Evolutionary conservation across 257 asterid species (phyloP).

Genomic region (Echites panduratus): DNA sequence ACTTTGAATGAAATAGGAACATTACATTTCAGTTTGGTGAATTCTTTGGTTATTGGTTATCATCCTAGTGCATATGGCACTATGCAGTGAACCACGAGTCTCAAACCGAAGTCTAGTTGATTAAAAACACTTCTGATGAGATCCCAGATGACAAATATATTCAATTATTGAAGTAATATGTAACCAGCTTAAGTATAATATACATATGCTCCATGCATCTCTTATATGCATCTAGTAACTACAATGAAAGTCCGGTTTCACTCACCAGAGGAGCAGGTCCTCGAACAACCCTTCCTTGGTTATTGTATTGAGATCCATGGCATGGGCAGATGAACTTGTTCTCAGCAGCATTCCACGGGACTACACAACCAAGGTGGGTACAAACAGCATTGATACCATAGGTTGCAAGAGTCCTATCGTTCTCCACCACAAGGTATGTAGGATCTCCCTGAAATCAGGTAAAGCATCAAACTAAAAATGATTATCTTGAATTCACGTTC

Average conservation of each 20-base stretch:
- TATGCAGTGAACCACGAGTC: background rate
- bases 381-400: conserved; percentile 91
- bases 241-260: conserved; percentile 23
- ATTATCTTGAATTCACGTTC: background rate
- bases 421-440: conserved; percentile 91
- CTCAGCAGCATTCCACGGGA: conserved; percentile 87
- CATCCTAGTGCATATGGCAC: background rate
- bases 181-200: background rate
- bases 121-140: background rate
- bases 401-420: conserved; percentile 78
- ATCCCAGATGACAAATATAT: background rate
- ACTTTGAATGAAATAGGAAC: too few relatives aligned
- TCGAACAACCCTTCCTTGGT: conserved; percentile 84
- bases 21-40: background rate
- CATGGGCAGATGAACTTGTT: conserved; percentile 95
- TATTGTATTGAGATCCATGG: conserved; percentile 96
- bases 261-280: conserved; percentile 98
- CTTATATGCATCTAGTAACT: background rate
- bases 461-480: background rate
- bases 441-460: conserved; percentile 74
- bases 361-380: conserved; percentile 97
- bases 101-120: background rate
- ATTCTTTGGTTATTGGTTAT: background rate
- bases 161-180: background rate
- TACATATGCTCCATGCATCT: background rate